Evolutionary conservation across 768 basidiomycete genomes (phyloP), one percentile per base, ranked within the genome.

Genomic region (Cystofilobasidium ferigula): DNA sequence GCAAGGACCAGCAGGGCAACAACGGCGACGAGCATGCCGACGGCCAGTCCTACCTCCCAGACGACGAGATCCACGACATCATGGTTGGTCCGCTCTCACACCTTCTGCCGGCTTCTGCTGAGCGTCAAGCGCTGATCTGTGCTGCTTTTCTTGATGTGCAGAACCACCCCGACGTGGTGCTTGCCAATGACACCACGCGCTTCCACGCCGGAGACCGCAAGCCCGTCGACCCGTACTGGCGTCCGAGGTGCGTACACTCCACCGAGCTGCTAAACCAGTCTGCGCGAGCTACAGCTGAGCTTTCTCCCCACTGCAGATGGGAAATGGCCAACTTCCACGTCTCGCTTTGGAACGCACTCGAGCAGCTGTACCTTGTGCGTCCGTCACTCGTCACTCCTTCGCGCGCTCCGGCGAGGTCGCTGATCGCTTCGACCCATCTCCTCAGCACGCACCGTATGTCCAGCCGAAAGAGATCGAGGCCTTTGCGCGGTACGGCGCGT

Each of bases 291-390:
- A n/a, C n/a, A n/a, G n/a, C n/a, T n/a, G n/a, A n/a, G n/a, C n/a
- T n/a, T n/a, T n/a, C n/a, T n/a, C n/a, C n/a, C n/a, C n/a, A n/a
- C n/a, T 13, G 13, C 40, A 61, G 60, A 32, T 61, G 60, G 60
- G 60, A 61, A 22, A 61, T 61, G 60, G 34, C 30, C 30, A 61
- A 61, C 60, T 28, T 61, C 42, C 60, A 61, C 10, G 28, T 47
- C 4, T 28, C 60, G 6, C 60, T 61, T 0, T 61, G 43, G 43
- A 61, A 61, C 34, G 60, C 42, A 1, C 28, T 61, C 18, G 60
- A 61, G 8, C 45, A 48, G 43, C 30, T 61, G 28, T 61, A 61
- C 45, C 30, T 32, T 8, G 36, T 36, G 7, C 14, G 36, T 36
- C 36, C 36, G 57, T 57, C 14, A 35, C 34, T 35, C 18, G 16